Base-by-base conservation (phyloP, 2,329 filamentous ascomycete species). In the Coniella vitis region DNA sequence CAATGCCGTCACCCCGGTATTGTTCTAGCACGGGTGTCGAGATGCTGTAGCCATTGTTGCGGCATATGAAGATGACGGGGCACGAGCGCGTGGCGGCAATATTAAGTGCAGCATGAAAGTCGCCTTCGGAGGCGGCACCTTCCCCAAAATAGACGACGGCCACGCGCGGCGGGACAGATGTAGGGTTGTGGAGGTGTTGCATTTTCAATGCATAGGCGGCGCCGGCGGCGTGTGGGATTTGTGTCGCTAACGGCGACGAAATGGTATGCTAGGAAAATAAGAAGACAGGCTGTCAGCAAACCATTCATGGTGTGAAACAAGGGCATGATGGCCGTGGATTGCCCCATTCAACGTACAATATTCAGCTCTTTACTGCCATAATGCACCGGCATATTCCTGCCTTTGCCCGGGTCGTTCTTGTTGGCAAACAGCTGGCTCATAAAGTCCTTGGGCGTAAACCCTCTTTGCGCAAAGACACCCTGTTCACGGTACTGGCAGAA, bases 371-470 rank as follows among this genome's bases (percentile, higher is more conserved):
- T 80, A 65, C 86, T 90, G 40, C 90, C 90, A 61, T 97, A 98
- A 68, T 98, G 93, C 13, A 97, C 87, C 1, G 93, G 93, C 93
- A 98, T 98, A 61, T 95, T 97, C 54, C 91, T 81, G 1, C 90
- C 93, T 52, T 76, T 78, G 1, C 91, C 90, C 1, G 75, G 67
- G 59, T 98, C 93, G 55, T 88, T 79, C 47, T 73, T 78, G 62
- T 95, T 97, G 17, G 90, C 83, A 69, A 97, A 96, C 8, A 98
- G 70, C 65, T 98, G 93, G 58, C 81, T 86, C 93, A 98, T 97
- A 62, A 97, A 97, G 52, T 97, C 83, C 41, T 83, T 81, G 39
- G 94, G 74, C 0, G 81, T 87, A 64, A 91, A 96, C 3, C 93
- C 93, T 34, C 93, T 81, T 65, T 96, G 86, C 56, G 86, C 79